phyloP scores from a whole-genome alignment of 2,329 filamentous ascomycete genomes.

The Diaporthe ampelina region DNA sequence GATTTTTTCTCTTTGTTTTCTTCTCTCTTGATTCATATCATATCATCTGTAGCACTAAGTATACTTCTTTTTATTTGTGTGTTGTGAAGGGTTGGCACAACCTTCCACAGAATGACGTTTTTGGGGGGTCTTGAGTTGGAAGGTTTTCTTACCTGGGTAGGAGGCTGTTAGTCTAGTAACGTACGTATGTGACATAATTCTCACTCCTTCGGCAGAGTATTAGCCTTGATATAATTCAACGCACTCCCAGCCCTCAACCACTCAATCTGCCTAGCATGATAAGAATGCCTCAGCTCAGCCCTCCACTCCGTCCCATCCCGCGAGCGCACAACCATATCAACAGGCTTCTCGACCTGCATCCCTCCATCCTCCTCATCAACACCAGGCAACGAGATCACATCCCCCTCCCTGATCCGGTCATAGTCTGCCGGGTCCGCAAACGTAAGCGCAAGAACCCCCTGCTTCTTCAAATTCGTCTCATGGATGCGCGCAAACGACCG shows the following conservation, averaged over 20 bases:
- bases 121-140: too few species aligned
- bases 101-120: too few species aligned
- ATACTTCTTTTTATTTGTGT: too few species aligned
- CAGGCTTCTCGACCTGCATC: background rate
- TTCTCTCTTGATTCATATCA: too few species aligned
- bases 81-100: too few species aligned
- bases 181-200: too few species aligned
- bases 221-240: constrained; percentile 5
- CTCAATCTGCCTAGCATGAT: background rate
- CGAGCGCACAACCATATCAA: background rate
- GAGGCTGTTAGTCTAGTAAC: too few species aligned
- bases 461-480: constrained; percentile 95
- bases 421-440: constrained; percentile 54
- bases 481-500: constrained; percentile 89
- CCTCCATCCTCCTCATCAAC: constrained; percentile 13
- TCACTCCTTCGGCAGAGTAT: background rate
- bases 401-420: constrained; percentile 1
- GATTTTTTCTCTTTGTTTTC: too few species aligned
- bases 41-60: too few species aligned
- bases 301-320: constrained; percentile 10
- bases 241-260: constrained; percentile 6
- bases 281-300: constrained; percentile 52
- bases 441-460: constrained; percentile 61
- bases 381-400: constrained; percentile 3
- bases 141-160: too few species aligned